phyloP scores from a whole-genome alignment of 257 asterid genomes.

The Solanum commersonii region DNA sequence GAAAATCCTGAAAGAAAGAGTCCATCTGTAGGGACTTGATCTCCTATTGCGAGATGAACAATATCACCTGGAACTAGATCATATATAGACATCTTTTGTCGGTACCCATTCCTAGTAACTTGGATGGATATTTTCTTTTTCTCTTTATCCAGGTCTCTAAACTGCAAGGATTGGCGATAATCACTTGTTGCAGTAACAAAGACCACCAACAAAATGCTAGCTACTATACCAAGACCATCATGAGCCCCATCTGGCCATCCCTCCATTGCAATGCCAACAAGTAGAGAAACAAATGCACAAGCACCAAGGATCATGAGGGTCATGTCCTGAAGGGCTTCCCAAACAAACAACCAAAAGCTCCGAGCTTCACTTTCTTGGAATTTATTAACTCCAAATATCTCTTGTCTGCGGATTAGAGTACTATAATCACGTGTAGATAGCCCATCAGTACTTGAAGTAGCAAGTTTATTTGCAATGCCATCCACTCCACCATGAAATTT shows the following conservation, averaged over 20 bases:
- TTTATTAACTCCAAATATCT: slow-evolving; percentile 54
- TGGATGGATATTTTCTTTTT: slow-evolving; percentile 79
- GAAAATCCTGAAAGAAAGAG: slow-evolving; percentile 73
- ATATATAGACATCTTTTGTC: slow-evolving; percentile 70
- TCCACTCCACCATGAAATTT: slow-evolving; percentile 59
- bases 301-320: slow-evolving; percentile 88
- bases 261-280: slow-evolving; percentile 79
- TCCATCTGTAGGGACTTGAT: slow-evolving; percentile 91
- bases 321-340: slow-evolving; percentile 89
- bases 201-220: slow-evolving; percentile 72
- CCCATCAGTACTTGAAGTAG: slow-evolving; percentile 43
- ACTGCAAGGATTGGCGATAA: slow-evolving; percentile 76
- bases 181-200: slow-evolving; percentile 87
- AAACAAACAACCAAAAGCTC: slow-evolving; percentile 68
- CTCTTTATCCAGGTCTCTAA: slow-evolving; percentile 72
- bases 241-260: slow-evolving; percentile 96
- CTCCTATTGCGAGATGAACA: slow-evolving; percentile 78
- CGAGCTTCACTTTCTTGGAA: slow-evolving; percentile 42
- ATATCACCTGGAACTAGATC: slow-evolving; percentile 77
- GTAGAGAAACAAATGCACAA: slow-evolving; percentile 64
- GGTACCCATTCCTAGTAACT: slow-evolving; percentile 67
- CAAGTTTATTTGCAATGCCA: slow-evolving; percentile 52
- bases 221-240: slow-evolving; percentile 84
- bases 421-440: slow-evolving; percentile 26
- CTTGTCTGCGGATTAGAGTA: slow-evolving; percentile 40